Base-by-base conservation (phyloP, 2,329 filamentous ascomycete species). In the Gaeumannomyces tritici region DNA sequence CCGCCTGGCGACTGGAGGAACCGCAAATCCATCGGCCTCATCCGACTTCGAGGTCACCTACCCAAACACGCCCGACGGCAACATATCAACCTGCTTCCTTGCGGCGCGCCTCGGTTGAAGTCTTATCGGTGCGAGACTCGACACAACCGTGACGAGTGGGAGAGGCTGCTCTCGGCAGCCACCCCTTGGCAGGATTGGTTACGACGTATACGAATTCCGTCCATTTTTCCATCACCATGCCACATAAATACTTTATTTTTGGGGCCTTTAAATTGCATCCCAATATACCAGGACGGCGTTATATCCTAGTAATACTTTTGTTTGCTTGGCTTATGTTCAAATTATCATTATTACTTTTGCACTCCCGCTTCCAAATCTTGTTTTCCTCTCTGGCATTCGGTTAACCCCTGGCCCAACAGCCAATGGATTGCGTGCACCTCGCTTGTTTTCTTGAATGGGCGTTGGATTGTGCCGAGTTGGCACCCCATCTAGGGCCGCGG, bases 201-300 rank as follows among this genome's bases (percentile, higher is more conserved):
- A 73, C 66, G 70, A 74, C 68, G 70, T 64, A 73, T 69, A 74
- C 70, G 73, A 73, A 64, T 65, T 67, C 68, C 29, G 65, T 47
- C 59, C 64, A 64, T 61, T 63, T 61, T 58, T 13, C 33, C n/a
- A 57, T 63, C 63, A 35, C 35, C 31, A 57, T 65, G 64, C 28
- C 58, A 33, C 24, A 62, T 56, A 54, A 42, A 61, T 64, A 62
- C 59, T 60, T 64, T 66, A 65, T 65, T 59, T 66, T 69, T 69
- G 70, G 69, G 70, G 66, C 70, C 73, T 71, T 74, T 72, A 72
- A 71, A 72, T 75, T 73, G 70, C 69, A 71, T 74, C 67, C 73
- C 69, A 70, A 76, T 75, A 79, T 78, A 79, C 76, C 76, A 78
- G 71, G 72, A 71, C 59, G 76, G 75, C 74, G 76, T 78, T 78